Evolutionary conservation across 805 yeast species (phyloP).

Genomic region (Priceomyces melissophilus): DNA sequence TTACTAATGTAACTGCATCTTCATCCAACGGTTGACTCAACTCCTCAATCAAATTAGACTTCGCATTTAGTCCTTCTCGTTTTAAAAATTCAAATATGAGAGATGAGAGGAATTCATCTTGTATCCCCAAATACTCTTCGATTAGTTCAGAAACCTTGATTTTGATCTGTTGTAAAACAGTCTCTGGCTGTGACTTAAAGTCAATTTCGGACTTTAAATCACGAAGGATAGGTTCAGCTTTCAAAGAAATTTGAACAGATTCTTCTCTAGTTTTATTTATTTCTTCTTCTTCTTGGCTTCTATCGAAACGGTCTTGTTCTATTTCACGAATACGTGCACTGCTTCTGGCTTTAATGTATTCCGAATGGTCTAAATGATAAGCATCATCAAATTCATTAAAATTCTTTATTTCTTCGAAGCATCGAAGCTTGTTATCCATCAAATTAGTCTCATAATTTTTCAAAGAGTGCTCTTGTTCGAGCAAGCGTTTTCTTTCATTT

Average conservation of each 20-base stretch:
- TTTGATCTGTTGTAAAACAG: constrained; percentile 17
- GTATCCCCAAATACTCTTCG: constrained; percentile 51
- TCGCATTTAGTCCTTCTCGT: constrained; percentile 25
- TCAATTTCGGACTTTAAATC: not conserved
- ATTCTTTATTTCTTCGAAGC: constrained; percentile 29
- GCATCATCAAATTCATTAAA: constrained; percentile 22
- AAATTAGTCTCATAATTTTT: constrained; percentile 35
- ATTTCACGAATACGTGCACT: constrained; percentile 40
- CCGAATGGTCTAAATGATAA: constrained; percentile 42
- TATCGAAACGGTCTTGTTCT: constrained; percentile 37
- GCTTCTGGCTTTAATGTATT: constrained; percentile 40
- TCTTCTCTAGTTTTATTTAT: not conserved
- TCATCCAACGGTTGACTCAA: constrained; percentile 50
- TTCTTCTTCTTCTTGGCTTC: constrained; percentile 31
- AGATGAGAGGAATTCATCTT: constrained; percentile 48
- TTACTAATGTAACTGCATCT: constrained; percentile 40
- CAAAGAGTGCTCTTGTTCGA: constrained; percentile 18
- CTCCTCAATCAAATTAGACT: constrained; percentile 39
- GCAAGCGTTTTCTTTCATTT: constrained; percentile 18
- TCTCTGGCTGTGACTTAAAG: not conserved
- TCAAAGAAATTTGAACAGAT: constrained; percentile 1
- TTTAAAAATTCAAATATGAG: constrained; percentile 40
- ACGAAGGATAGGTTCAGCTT: not conserved
- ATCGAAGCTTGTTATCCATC: constrained; percentile 32
- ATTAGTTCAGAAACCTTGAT: constrained; percentile 40